Evolutionary conservation across 2,329 filamentous ascomycete species (phyloP), one percentile per base, ranked within the genome.

Genomic region (Hypoxylon sp.): DNA sequence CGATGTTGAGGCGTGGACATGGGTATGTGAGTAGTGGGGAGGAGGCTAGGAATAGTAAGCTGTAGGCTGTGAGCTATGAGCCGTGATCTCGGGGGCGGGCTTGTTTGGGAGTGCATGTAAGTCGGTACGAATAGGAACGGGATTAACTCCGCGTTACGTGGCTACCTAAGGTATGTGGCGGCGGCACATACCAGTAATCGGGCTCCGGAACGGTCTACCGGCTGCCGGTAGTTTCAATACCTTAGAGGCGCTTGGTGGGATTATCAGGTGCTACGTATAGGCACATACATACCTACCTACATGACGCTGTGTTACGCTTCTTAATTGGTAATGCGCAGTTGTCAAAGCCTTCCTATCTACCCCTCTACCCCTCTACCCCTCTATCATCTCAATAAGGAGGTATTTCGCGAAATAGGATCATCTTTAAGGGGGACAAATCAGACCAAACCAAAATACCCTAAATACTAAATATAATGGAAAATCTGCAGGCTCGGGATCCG

Each of bases 1-100:
- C 86, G 1, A 87, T 90, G 83, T 75, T 96, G 72, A 87, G 83
- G 77, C 76, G 84, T 27, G 91, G 89, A 3, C 81, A 84, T 39
- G 79, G 80, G 2, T 94, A 91, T 78, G 77, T 94, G 7, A 11
- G 16, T 7, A 50, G 68, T 39, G 48, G 34, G 67, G 19, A 75
- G 74, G 25, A 72, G 5, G 58, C 19, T 34, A 80, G 78, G 72
- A 83, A 9, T 37, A 43, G 81, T 69, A 81, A 78, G 73, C 72
- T 84, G 61, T 84, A 67, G 80, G 73, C 32, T 43, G 27, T 8
- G 19, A 29, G 5, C 6, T 7, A n/a, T n/a, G 12, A 29, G 19
- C n/a, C 27, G 30, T 21, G 47, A 29, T 16, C 23, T 30, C 46
- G 46, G 51, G 39, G 19, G 51, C 27, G 34, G 34, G 25, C 11